Base-by-base conservation (phyloP, 2,329 filamentous ascomycete genomes). In the Celoporthe dispersa region DNA sequence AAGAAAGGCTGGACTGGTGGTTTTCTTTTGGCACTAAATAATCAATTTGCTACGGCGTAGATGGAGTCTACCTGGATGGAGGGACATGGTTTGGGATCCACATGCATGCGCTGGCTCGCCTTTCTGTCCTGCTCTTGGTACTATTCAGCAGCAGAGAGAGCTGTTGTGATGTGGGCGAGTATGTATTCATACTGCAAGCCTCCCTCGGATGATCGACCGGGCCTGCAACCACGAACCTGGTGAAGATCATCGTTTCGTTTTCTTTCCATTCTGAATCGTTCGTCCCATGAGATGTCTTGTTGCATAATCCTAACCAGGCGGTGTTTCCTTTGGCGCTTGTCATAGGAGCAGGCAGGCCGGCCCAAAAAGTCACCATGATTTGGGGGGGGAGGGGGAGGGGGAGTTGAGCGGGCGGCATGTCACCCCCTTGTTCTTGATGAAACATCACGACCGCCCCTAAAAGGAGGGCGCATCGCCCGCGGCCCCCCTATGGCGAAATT, bases 391-490 rank as follows among this genome's bases (percentile, higher is more conserved):
- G 44, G 55, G 55, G 51, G 51, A 64, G 60, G 60, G 59, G 37
- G 64, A n/a, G 53, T 33, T 51, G 37, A 51, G 67, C 65, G 68
- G 64, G 64, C 33, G 63, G 16, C 44, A n/a, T 48, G 22, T n/a
- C 3, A 44, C 44, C 55, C 68, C 68, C 68, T 60, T 67, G 69
- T 14, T 39, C 16, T 48, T 66, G 59, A 65, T 71, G 69, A 71
- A 71, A 71, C 69, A 66, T 69, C 67, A 71, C 61, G 37, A 65
- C 55, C 63, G 55, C 57, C 63, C 63, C 44, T 31, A 67, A 69
- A 66, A 71, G 69, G 69, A 71, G 69, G 67, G 63, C 55, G 57
- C 69, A 57, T 69, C 59, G 67, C 64, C 41, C 67, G 48, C 44
- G 19, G 53, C 53, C 53, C 48, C 53, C 53, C 25, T n/a, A 31